Base-by-base conservation (phyloP, 192 early-diverging fungal genomes). In the Rhizophagus sp. region DNA sequence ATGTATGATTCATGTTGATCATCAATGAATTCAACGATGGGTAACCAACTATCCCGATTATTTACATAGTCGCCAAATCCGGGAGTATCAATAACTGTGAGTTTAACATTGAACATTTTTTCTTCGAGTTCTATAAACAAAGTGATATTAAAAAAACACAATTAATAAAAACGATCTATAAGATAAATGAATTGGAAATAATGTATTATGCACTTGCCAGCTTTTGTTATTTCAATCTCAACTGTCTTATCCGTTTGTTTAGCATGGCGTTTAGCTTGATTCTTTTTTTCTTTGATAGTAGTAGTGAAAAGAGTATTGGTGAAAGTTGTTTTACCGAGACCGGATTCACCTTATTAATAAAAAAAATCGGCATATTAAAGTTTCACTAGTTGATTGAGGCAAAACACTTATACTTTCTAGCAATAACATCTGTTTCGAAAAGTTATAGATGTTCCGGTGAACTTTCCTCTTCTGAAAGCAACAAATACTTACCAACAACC, bases 291-390 rank as follows among this genome's bases (percentile, higher is more conserved):
- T 73, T 96, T 94, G 84, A 99, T 92, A 64, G 96, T 88, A 34
- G 97, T 97, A 39, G 96, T 95, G 83, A 99, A 96, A 74, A 99
- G 91, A 24, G 98, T 99, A 91, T 99, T 99, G 91, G 98, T 93
- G 85, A 97, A 99, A 24, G 98, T 99, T 17, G 98, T 96, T 87
- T 99, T 99, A 61, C 98, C 98, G 39, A 95, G 89, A 81, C 98
- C 98, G 77, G 97, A 98, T 88, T 97, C 97, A 78, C 97, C 94
- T 96, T 80, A 62, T 61, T 22, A 41, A 30, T 19, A 6, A 70
- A 70, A 6, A 41, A 70, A 70, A 30, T 30, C 30, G 30, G n/a
- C n/a, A 17, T 44, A 70, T 41, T 19, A 73, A 73, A 19, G 4
- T 11, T 70, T 70, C 50, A 27, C 44, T 47, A 11, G 1, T 47